Conservation (phyloP, 805 yeast species). For the Metschnikowia santaceciliae region DNA sequence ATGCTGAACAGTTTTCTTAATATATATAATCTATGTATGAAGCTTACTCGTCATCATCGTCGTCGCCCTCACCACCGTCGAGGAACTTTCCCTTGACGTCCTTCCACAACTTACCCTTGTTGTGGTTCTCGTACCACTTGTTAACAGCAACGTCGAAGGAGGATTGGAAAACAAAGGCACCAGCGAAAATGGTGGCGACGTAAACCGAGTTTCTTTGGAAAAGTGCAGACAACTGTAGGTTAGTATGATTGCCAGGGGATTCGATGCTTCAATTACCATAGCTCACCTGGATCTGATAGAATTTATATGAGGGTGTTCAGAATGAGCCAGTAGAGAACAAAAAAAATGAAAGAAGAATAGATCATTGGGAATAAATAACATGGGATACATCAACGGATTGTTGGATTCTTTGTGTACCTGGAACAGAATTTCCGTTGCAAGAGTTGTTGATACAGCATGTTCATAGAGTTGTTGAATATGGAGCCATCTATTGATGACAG, state of each 20-base stretch:
- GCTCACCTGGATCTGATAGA: too few relatives aligned
- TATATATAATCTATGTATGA: neutral
- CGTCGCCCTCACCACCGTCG: constrained; percentile 48
- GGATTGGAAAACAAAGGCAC: constrained; percentile 84
- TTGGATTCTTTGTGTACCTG: too few relatives aligned
- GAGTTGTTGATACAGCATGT: too few relatives aligned
- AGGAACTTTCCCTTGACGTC: constrained; percentile 61
- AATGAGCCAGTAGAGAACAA: too few relatives aligned
- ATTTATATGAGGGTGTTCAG: too few relatives aligned
- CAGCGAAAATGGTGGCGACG: constrained; percentile 77
- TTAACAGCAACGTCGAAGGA: constrained; percentile 66
- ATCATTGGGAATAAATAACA: too few relatives aligned
- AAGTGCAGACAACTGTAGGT: constrained; percentile 23
- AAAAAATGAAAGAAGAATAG: too few relatives aligned
- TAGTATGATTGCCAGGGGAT: constrained; percentile 15
- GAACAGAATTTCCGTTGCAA: too few relatives aligned
- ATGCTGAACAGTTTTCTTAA: neutral
- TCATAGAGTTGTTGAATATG: too few relatives aligned
- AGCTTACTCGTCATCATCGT: constrained; percentile 48
- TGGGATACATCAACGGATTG: too few relatives aligned
- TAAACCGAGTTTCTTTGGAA: constrained; percentile 84
- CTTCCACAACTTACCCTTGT: constrained; percentile 83
- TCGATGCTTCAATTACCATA: neutral
- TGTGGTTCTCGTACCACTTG: constrained; percentile 69
- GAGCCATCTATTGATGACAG: too few relatives aligned